Percentiles rank a stretch among this genome's conserved stretches.
Conservation (phyloP, 1,139 yeast genomes). For the Taphrina deformans region DNA sequence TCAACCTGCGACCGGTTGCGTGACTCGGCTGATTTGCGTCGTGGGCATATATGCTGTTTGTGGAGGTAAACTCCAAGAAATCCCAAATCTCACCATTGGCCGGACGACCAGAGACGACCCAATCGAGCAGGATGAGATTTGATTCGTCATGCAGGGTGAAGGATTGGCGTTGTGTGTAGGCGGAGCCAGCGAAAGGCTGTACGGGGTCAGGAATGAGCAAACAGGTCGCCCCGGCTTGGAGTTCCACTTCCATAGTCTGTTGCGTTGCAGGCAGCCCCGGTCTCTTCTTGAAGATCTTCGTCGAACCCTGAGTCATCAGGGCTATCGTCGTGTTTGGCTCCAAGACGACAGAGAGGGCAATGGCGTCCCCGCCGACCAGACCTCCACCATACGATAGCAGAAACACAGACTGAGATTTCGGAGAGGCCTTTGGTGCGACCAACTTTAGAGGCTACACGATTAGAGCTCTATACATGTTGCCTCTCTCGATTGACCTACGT, state of each 20-base stretch:
- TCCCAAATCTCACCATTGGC: constrained; percentile 33
- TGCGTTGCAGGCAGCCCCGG: constrained; percentile 3
- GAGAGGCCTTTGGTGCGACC: constrained; percentile 25
- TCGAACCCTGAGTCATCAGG: constrained; percentile 34
- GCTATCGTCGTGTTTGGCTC: constrained; percentile 28
- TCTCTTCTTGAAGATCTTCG: constrained; percentile 33
- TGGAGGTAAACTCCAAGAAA: constrained; percentile 15
- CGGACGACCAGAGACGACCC: constrained; percentile 34
- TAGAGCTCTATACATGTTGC: background rate
- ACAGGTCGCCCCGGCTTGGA: background rate
- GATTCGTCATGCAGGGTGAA: constrained; percentile 20
- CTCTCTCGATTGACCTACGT: too few relatives aligned
- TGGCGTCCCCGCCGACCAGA: constrained; percentile 35
- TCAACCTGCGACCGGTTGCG: background rate
- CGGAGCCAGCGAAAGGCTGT: constrained; percentile 32
- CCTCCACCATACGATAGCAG: constrained; percentile 36
- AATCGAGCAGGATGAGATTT: constrained; percentile 31
- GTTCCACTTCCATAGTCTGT: constrained; percentile 4
- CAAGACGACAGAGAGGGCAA: constrained; percentile 5
- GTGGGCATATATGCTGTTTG: constrained; percentile 8
- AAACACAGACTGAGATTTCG: constrained; percentile 21
- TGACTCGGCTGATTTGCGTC: background rate
- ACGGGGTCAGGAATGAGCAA: constrained; percentile 35
- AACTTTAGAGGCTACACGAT: constrained; percentile 28
- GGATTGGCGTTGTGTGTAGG: constrained; percentile 27